Percentiles rank a stretch among this genome's conserved stretches.
Evolutionary conservation across 139 green algal species (phyloP).

Genomic region (Diplosphaera chodatii): DNA sequence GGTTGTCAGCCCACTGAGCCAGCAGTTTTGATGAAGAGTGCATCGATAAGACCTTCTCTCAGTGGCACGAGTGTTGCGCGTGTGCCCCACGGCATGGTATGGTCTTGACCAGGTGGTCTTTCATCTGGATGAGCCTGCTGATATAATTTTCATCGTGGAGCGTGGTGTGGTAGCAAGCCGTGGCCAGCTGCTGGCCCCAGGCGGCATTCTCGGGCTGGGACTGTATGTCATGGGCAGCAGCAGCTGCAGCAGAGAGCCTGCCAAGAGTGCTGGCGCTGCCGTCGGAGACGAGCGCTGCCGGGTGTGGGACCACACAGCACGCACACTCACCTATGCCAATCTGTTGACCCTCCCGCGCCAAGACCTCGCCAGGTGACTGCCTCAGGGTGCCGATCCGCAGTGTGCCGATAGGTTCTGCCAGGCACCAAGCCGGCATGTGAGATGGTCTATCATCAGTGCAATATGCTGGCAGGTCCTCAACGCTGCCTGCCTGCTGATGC

Average conservation of each 20-base stretch:
- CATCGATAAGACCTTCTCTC: too few species aligned
- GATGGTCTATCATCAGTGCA: too few species aligned
- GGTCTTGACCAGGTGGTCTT: constrained; percentile 2
- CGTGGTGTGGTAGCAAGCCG: constrained; percentile 1
- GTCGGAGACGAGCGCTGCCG: neutral
- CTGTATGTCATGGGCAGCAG: constrained; percentile 1
- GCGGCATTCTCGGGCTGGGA: constrained; percentile 3
- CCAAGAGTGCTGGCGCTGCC: too few species aligned
- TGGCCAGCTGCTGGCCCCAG: constrained; percentile 1
- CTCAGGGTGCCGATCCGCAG: too few species aligned
- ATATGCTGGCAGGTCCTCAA: too few species aligned
- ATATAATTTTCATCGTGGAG: constrained; percentile 9
- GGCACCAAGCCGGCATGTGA: too few species aligned
- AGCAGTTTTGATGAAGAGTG: too few species aligned
- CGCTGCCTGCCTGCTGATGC: too few species aligned
- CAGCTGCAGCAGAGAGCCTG: neutral
- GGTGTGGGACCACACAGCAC: constrained; percentile 1
- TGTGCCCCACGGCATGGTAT: too few species aligned
- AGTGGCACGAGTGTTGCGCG: too few species aligned
- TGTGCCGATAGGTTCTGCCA: too few species aligned
- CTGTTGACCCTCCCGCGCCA: constrained; percentile 8
- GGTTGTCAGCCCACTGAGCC: too few species aligned
- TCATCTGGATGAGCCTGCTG: constrained; percentile 1
- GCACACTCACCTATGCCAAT: constrained; percentile 9
- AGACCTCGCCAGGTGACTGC: neutral